Percentiles rank a stretch among this genome's conserved stretches.
phyloP scores from a whole-genome alignment of 768 basidiomycete genomes.

The Pulveroboletus sp. region DNA sequence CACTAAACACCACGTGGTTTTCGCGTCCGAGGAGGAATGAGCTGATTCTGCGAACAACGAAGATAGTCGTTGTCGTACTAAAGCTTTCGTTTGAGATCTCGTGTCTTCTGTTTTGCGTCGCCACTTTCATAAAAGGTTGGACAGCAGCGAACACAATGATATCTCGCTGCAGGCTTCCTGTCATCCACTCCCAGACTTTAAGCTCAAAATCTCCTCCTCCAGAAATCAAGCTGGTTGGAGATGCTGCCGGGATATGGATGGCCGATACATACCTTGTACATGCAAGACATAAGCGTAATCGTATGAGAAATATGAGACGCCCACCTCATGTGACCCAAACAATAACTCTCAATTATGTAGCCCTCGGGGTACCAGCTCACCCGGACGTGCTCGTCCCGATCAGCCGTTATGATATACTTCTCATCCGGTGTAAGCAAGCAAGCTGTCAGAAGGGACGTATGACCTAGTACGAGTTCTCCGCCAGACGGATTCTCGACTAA shows the following conservation, averaged over 20 bases:
- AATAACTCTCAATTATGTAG: conserved; percentile 79
- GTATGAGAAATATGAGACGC: conserved; percentile 17
- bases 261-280: conserved; percentile 73
- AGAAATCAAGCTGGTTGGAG: conserved; percentile 56
- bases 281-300: neutral
- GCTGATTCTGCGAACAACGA: conserved; percentile 56
- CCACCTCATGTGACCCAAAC: conserved; percentile 80
- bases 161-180: conserved; percentile 48
- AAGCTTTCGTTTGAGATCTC: conserved; percentile 28
- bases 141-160: conserved; percentile 47
- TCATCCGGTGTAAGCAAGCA: conserved; percentile 66
- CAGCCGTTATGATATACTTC: conserved; percentile 78
- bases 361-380: conserved; percentile 88
- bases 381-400: conserved; percentile 93
- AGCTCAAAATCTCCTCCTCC: conserved; percentile 83
- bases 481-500: conserved; percentile 52
- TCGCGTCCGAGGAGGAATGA: conserved; percentile 38
- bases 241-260: conserved; percentile 57
- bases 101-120: conserved; percentile 27
- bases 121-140: conserved; percentile 42
- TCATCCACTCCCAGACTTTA: conserved; percentile 78
- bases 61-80: conserved; percentile 33
- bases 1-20: conserved; percentile 57
- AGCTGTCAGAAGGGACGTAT: conserved; percentile 78
- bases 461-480: conserved; percentile 75